Evolutionary conservation across 1,284 basidiomycete genomes (phyloP).

Genomic region (Apiotrichum mycotoxinovorans): DNA sequence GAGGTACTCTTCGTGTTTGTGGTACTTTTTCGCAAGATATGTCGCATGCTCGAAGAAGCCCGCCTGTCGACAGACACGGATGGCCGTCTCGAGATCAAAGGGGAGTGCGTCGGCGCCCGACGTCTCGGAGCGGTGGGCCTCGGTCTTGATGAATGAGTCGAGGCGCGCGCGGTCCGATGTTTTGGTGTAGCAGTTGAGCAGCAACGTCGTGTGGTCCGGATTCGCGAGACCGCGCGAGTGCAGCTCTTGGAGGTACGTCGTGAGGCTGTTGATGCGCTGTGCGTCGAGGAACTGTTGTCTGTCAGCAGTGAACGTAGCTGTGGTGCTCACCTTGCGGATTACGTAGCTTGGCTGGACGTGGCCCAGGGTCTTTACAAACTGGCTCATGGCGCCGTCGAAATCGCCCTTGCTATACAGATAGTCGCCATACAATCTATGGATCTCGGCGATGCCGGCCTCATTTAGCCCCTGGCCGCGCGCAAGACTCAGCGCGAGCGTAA

Average conservation of each 20-base stretch:
- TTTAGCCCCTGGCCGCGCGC: slow-evolving; percentile 73
- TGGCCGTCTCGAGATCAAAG: slow-evolving; percentile 95
- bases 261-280: slow-evolving; percentile 90
- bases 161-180: slow-evolving; percentile 84
- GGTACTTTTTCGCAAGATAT: slow-evolving; percentile 88
- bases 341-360: slow-evolving; percentile 90
- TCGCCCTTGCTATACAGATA: slow-evolving; percentile 86
- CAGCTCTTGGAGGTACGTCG: slow-evolving; percentile 91
- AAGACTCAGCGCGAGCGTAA: slow-evolving; percentile 63
- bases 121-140: slow-evolving; percentile 55
- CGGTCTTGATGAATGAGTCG: slow-evolving; percentile 87
- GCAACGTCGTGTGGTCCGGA: slow-evolving; percentile 91
- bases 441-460: slow-evolving; percentile 71
- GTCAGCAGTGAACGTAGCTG: neutral
- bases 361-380: slow-evolving; percentile 88
- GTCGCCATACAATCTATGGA: slow-evolving; percentile 85
- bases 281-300: slow-evolving; percentile 83
- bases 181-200: slow-evolving; percentile 95
- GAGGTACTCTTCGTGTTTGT: slow-evolving; percentile 86
- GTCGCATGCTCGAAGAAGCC: slow-evolving; percentile 93
- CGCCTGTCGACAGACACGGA: slow-evolving; percentile 91
- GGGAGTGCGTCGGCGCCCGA: slow-evolving; percentile 66
- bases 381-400: slow-evolving; percentile 87
- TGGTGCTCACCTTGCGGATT: slow-evolving; percentile 72
- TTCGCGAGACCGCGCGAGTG: slow-evolving; percentile 86